These are phyloP conservation scores for Candida albicans DNA, from an alignment of 1,139 yeast genomes.

Conservation along the genomic window DNA sequence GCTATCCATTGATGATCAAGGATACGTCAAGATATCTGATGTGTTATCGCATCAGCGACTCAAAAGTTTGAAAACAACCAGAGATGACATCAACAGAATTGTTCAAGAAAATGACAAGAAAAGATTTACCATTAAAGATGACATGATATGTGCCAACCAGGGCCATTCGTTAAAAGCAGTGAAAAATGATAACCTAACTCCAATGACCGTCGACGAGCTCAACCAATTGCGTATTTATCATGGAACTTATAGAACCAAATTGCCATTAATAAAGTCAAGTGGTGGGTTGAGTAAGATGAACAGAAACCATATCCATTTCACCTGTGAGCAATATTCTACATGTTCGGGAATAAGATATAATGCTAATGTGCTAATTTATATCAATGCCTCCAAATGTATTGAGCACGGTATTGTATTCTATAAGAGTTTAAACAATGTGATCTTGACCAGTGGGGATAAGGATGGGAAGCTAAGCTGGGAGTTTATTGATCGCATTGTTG, in stretches of 20 bases:
- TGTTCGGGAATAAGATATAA: conserved; percentile 73
- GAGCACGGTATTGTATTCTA: conserved; percentile 53
- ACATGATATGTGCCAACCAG: conserved; percentile 77
- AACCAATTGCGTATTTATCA: conserved; percentile 55
- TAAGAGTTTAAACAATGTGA: conserved; percentile 71
- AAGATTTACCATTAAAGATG: conserved; percentile 51
- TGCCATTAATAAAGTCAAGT: conserved; percentile 46
- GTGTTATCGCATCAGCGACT: conserved; percentile 60
- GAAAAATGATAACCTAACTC: conserved; percentile 37
- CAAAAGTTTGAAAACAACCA: conserved; percentile 53
- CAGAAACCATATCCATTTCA: conserved; percentile 82
- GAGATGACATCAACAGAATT: conserved; percentile 57
- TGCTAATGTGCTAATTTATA: conserved; percentile 60
- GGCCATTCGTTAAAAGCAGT: conserved; percentile 75
- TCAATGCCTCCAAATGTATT: conserved; percentile 54
- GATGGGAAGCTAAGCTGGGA: conserved; percentile 51
- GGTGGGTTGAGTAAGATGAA: conserved; percentile 70
- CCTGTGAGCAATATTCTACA: conserved; percentile 32
- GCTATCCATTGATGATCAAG: conserved; percentile 61
- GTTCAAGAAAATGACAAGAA: conserved; percentile 70
- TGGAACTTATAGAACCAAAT: conserved; percentile 66
- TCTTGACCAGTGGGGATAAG: conserved; percentile 61
- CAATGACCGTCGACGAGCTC: conserved; percentile 20
- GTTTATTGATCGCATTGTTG: conserved; percentile 43
- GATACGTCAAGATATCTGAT: conserved; percentile 58